These are phyloP conservation scores for Hansenula lynferdii DNA, from an alignment of 1,139 yeast species.

Conservation along the genomic window DNA sequence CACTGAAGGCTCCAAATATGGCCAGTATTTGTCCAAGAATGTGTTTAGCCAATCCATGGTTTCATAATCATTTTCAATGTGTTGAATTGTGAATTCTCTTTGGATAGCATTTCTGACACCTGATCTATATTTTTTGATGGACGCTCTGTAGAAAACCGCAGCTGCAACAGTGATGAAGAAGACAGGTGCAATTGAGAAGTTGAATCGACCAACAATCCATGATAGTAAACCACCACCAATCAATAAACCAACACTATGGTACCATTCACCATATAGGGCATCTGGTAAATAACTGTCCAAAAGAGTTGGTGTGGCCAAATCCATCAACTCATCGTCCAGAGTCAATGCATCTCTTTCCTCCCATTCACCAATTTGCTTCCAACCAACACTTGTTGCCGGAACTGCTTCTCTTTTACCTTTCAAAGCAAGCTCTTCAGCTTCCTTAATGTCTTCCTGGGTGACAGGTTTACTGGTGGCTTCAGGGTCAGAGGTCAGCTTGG, in stretches of 20 bases:
- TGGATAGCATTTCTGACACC: slow-evolving; percentile 73
- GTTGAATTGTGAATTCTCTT: slow-evolving; percentile 75
- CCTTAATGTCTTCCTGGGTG: slow-evolving; percentile 13
- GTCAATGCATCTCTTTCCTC: slow-evolving; percentile 62
- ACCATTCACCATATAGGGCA: slow-evolving; percentile 88
- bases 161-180: slow-evolving; percentile 60
- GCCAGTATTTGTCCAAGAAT: slow-evolving; percentile 88
- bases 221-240: slow-evolving; percentile 64
- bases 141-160: slow-evolving; percentile 72
- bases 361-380: slow-evolving; percentile 94
- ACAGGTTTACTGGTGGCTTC: slow-evolving; percentile 8
- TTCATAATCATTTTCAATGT: slow-evolving; percentile 84
- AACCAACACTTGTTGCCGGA: slow-evolving; percentile 74
- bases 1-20: slow-evolving; percentile 83
- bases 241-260: slow-evolving; percentile 73
- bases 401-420: slow-evolving; percentile 46
- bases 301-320: slow-evolving; percentile 59
- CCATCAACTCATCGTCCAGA: slow-evolving; percentile 64
- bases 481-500: slow-evolving; percentile 2
- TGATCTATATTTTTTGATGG: slow-evolving; percentile 75
- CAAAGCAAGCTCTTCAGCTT: slow-evolving; percentile 27
- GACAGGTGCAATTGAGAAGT: slow-evolving; percentile 75
- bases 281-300: slow-evolving; percentile 72
- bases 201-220: slow-evolving; percentile 74
- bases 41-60: slow-evolving; percentile 93